Percentiles rank a stretch among this genome's conserved stretches.
Conservation (phyloP, 2,329 filamentous ascomycete genomes). For the Seiridium unicorne region DNA sequence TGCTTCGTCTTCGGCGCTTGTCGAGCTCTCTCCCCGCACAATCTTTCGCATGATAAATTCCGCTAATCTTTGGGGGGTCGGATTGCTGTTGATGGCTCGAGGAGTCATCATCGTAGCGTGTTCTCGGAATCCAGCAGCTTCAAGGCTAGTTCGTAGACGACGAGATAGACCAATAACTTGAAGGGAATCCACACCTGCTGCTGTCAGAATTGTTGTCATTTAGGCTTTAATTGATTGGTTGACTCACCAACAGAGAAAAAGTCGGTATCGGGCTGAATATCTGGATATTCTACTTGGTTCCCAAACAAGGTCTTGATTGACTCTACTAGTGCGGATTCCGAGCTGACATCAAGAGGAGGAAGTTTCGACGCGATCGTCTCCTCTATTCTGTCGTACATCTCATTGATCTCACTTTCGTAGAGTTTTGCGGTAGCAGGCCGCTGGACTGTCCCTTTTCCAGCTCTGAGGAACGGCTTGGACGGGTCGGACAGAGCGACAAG, state of each 20-base stretch:
- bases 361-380: conserved; percentile 13
- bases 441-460: conserved; percentile 46
- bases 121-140: conserved; percentile 22
- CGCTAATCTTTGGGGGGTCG: conserved; percentile 32
- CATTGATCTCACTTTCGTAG: conserved; percentile 42
- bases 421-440: conserved; percentile 34
- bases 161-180: conserved; percentile 36
- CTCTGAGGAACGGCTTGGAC: conserved; percentile 39
- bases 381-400: conserved; percentile 31
- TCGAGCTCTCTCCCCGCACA: conserved; percentile 11
- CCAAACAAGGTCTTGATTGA: conserved; percentile 30
- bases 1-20: conserved; percentile 15
- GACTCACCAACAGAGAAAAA: conserved; percentile 29
- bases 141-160: conserved; percentile 32
- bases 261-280: conserved; percentile 30
- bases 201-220: background rate
- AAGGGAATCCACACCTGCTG: conserved; percentile 36
- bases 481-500: conserved; percentile 38
- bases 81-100: conserved; percentile 37
- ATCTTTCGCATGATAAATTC: conserved; percentile 27
- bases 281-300: conserved; percentile 18
- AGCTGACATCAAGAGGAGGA: conserved; percentile 25
- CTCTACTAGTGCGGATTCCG: conserved; percentile 22
- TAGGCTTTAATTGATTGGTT: too few relatives aligned
- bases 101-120: conserved; percentile 24